Conservation (phyloP, 2,329 filamentous ascomycete species). For the Colletotrichum neosansevieriae region DNA sequence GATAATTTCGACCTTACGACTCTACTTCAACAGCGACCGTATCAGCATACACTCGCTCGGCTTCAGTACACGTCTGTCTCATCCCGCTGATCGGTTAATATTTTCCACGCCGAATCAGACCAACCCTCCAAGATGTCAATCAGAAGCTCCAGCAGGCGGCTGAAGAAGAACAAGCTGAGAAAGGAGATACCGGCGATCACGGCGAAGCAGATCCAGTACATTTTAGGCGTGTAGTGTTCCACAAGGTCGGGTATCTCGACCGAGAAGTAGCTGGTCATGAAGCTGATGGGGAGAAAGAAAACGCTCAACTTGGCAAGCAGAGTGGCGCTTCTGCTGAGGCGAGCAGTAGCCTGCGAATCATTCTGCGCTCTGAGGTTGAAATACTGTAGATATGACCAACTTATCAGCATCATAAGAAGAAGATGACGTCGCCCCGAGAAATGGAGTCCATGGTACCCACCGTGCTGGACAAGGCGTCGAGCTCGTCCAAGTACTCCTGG, state of each 20-base stretch:
- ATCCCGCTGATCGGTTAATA: background rate
- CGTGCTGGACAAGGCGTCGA: conserved; percentile 76
- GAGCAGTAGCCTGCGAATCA: conserved; percentile 78
- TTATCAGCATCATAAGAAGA: conserved; percentile 33
- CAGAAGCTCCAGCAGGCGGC: conserved; percentile 58
- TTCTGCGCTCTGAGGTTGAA: conserved; percentile 84
- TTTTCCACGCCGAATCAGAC: conserved; percentile 38
- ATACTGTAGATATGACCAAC: conserved; percentile 62
- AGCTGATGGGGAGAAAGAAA: conserved; percentile 79
- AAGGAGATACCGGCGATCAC: conserved; percentile 72
- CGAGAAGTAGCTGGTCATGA: conserved; percentile 82
- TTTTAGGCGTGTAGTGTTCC: conserved; percentile 66
- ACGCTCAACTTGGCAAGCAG: conserved; percentile 81
- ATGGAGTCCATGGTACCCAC: conserved; percentile 54
- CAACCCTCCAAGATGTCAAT: conserved; percentile 58
- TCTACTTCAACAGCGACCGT: background rate
- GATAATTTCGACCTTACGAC: background rate
- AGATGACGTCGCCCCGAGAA: background rate
- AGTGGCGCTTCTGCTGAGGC: conserved; percentile 78
- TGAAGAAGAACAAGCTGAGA: conserved; percentile 67
- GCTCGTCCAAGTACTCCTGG: conserved; percentile 74
- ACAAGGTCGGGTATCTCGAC: conserved; percentile 71
- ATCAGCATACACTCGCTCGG: background rate
- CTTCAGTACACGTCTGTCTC: conserved; percentile 23
- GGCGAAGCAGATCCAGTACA: conserved; percentile 78